These are phyloP conservation scores for Trichoderma semiorbis DNA, from an alignment of 2,329 filamentous ascomycete species.

Conservation along the genomic window DNA sequence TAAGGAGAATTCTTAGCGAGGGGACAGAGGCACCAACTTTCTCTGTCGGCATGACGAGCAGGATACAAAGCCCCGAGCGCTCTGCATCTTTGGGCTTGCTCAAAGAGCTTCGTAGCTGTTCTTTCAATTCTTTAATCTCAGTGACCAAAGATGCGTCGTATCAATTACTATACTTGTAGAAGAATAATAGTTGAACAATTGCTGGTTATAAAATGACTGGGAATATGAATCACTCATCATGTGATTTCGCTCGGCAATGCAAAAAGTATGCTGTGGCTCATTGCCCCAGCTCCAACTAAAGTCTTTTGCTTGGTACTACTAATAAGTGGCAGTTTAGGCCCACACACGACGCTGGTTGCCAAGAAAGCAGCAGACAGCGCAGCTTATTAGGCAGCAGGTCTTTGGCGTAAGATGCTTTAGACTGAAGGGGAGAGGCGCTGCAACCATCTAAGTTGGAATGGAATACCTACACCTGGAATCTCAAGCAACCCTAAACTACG, in stretches of 20 bases:
- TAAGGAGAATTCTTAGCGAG: not conserved
- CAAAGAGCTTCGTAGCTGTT: not conserved
- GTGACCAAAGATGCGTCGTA: not conserved
- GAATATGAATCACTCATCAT: not conserved
- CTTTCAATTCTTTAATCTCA: not conserved
- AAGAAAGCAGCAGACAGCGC: not conserved
- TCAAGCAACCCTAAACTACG: not conserved
- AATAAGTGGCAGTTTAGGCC: not conserved
- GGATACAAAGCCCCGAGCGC: not conserved
- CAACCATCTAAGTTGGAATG: not conserved
- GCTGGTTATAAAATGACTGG: not conserved
- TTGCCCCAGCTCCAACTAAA: not conserved
- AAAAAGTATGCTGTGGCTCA: not conserved
- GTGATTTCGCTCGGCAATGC: not conserved
- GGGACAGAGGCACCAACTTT: not conserved
- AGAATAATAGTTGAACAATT: not conserved
- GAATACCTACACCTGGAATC: not conserved
- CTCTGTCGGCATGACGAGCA: not conserved
- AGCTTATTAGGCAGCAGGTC: not conserved
- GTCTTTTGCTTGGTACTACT: not conserved
- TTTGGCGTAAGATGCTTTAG: not conserved
- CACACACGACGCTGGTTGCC: not conserved
- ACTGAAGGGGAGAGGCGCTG: not conserved
- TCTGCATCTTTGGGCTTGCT: not conserved
- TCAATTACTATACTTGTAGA: not conserved